Conservation (phyloP, 2,329 filamentous ascomycete species). For the Beauveria rudraprayagi region DNA sequence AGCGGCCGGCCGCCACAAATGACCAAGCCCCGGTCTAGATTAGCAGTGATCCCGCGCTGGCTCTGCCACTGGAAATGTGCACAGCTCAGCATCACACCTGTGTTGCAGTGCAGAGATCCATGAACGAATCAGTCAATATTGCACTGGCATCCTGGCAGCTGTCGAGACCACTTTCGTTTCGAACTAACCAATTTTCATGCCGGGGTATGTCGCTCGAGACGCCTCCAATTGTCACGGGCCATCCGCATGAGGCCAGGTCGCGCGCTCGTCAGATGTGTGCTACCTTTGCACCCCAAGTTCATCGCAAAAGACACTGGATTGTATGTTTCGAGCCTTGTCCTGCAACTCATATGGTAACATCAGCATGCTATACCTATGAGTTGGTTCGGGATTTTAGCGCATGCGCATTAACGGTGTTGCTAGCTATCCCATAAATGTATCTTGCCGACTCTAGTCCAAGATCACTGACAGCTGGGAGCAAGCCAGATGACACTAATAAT, state of each 20-base stretch:
- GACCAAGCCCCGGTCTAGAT: background rate
- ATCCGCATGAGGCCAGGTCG: background rate
- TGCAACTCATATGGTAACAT: background rate
- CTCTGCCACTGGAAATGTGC: background rate
- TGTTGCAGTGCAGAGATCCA: background rate
- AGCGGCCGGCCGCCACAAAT: background rate
- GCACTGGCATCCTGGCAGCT: background rate
- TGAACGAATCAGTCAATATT: background rate
- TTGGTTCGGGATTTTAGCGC: background rate
- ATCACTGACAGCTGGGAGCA: constrained; percentile 1
- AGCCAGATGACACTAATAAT: constrained; percentile 7
- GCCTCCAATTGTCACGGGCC: background rate
- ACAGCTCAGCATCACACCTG: background rate
- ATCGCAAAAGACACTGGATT: background rate
- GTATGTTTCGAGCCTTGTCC: background rate
- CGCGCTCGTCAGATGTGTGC: background rate
- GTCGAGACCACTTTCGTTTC: background rate
- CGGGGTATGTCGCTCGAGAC: background rate
- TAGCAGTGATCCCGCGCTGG: background rate
- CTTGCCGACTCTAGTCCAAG: constrained; percentile 4
- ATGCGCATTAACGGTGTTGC: background rate
- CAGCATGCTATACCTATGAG: background rate
- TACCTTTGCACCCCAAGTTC: background rate
- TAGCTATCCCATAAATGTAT: background rate
- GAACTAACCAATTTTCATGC: background rate